These are phyloP conservation scores for Blastocystis sp. DNA, from an alignment of 352 stramenopile genomes.

Conservation along the genomic window DNA sequence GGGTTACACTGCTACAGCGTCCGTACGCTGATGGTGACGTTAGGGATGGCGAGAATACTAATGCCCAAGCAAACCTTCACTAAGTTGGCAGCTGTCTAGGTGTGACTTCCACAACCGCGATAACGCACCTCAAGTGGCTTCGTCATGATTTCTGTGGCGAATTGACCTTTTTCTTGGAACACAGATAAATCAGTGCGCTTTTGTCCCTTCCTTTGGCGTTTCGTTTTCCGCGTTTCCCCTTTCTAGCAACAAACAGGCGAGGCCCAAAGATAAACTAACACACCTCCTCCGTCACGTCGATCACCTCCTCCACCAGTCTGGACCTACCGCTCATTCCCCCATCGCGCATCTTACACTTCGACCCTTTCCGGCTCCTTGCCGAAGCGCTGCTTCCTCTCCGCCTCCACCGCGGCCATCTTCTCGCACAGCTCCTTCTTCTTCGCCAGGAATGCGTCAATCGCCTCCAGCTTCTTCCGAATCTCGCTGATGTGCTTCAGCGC, in stretches of 20 bases:
- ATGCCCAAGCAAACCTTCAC: conserved; percentile 54
- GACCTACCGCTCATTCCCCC: not conserved
- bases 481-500: conserved; percentile 34
- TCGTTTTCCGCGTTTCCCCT: not conserved
- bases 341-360: not conserved
- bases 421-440: conserved; percentile 1
- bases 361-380: not conserved
- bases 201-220: not conserved
- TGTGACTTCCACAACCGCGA: not conserved
- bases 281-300: conserved; percentile 2
- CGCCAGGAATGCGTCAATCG: conserved; percentile 16
- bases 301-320: not conserved
- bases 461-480: conserved; percentile 21
- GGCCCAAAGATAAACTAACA: conserved; percentile 18
- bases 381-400: not conserved
- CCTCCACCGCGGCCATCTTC: not conserved
- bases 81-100: conserved; percentile 37
- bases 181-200: not conserved
- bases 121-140: conserved; percentile 7
- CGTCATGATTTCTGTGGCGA: conserved; percentile 1
- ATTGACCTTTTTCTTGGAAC: conserved; percentile 1
- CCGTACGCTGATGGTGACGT: conserved; percentile 40
- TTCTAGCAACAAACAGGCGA: conserved; percentile 14
- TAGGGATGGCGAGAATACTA: conserved; percentile 50
- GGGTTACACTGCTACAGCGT: not conserved